These are phyloP conservation scores for Fomitopsis betulina DNA, from an alignment of 1,284 basidiomycete genomes.

Conservation along the genomic window DNA sequence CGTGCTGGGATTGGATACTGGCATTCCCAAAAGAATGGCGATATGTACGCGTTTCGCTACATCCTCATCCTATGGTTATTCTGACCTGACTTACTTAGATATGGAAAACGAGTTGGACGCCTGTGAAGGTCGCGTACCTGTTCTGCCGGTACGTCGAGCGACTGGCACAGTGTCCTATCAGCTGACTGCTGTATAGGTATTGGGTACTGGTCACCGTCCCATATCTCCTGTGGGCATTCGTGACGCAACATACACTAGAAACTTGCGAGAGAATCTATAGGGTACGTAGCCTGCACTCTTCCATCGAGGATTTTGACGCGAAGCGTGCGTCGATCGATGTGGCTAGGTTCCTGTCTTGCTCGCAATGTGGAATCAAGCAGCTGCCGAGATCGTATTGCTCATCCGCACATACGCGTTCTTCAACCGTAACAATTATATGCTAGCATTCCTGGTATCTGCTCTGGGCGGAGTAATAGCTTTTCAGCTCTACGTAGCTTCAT, in stretches of 20 bases:
- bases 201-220: conserved; percentile 76
- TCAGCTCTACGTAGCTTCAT: conserved; percentile 72
- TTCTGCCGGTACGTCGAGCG: conserved; percentile 61
- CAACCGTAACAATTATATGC: conserved; percentile 64
- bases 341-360: conserved; percentile 66
- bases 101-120: conserved; percentile 78
- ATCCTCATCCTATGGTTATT: conserved; percentile 7
- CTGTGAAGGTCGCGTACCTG: conserved; percentile 73
- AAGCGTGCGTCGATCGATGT: no score
- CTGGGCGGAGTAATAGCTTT: conserved; percentile 69
- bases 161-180: conserved; percentile 7
- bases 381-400: conserved; percentile 72
- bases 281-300: conserved; percentile 27
- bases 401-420: conserved; percentile 83
- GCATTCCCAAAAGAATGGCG: conserved; percentile 69
- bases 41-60: conserved; percentile 44
- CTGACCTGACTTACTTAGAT: conserved; percentile 38
- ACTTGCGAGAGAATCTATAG: conserved; percentile 64
- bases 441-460: conserved; percentile 55
- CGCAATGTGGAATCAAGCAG: conserved; percentile 82
- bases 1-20: conserved; percentile 79
- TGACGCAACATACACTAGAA: conserved; percentile 55
- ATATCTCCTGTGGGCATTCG: conserved; percentile 69
- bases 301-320: not conserved
- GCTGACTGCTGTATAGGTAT: conserved; percentile 41